Evolutionary conservation across 768 basidiomycete genomes (phyloP).

Genomic region (Infundibulicybe gibba): DNA sequence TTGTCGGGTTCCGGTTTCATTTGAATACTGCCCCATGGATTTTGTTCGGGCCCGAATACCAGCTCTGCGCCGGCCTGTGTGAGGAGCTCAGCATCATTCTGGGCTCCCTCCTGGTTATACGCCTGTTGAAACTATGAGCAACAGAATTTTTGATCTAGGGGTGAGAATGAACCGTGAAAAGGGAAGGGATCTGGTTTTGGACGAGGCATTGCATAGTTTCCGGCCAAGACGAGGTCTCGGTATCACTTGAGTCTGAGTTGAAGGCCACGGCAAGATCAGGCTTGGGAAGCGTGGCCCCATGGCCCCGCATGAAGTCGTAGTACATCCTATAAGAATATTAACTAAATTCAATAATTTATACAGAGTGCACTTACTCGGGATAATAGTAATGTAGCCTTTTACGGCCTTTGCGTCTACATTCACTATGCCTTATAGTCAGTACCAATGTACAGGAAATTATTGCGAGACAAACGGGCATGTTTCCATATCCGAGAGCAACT

Average conservation of each 20-base stretch:
- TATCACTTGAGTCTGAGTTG: slow-evolving; percentile 24
- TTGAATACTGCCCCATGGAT: slow-evolving; percentile 28
- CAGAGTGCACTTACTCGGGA: slow-evolving; percentile 13
- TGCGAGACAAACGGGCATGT: slow-evolving; percentile 18
- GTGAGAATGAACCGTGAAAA: too few species aligned
- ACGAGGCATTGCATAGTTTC: too few species aligned
- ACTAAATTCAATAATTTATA: not conserved
- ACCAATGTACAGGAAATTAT: not conserved
- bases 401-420: slow-evolving; percentile 14
- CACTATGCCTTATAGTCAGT: slow-evolving; percentile 7
- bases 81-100: slow-evolving; percentile 21
- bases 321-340: slow-evolving; percentile 19
- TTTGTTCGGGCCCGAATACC: slow-evolving; percentile 17
- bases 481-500: slow-evolving; percentile 12
- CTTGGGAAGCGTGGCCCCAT: too few species aligned
- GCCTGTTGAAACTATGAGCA: slow-evolving; percentile 16
- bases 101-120: slow-evolving; percentile 26
- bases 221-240: too few species aligned
- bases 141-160: too few species aligned
- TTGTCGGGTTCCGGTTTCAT: slow-evolving; percentile 20
- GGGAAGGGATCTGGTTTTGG: too few species aligned
- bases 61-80: slow-evolving; percentile 21
- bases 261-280: too few species aligned
- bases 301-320: slow-evolving; percentile 13
- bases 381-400: slow-evolving; percentile 15